Percentiles rank a stretch among this genome's conserved stretches.
These are phyloP conservation scores for Calonectria pseudoreteaudii DNA, from an alignment of 2,329 filamentous ascomycete species.

Conservation along the genomic window DNA sequence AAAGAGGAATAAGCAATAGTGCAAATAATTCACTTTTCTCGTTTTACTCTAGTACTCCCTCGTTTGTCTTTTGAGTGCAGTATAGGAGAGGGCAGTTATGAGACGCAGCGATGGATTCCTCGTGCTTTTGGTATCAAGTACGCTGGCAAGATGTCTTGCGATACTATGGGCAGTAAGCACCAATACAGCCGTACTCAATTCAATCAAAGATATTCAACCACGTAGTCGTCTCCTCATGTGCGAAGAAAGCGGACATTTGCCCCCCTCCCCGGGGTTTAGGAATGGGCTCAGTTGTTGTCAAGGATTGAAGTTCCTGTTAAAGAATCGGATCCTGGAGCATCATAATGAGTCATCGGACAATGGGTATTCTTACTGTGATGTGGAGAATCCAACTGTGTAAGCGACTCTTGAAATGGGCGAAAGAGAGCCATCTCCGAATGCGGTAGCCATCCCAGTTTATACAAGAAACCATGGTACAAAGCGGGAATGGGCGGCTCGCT, in stretches of 20 bases:
- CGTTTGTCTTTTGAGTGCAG: neutral
- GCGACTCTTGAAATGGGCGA: neutral
- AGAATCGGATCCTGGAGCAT: neutral
- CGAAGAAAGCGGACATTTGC: neutral
- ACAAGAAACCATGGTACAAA: neutral
- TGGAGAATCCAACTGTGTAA: neutral
- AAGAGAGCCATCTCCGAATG: neutral
- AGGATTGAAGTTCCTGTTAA: neutral
- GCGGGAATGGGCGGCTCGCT: neutral
- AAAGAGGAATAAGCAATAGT: too few relatives aligned
- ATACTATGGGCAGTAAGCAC: neutral
- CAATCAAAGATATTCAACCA: neutral
- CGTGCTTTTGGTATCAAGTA: neutral
- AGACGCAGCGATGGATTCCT: neutral
- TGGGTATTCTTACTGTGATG: too few relatives aligned
- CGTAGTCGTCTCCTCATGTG: neutral
- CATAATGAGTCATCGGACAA: neutral
- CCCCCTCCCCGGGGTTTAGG: neutral
- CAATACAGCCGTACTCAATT: neutral
- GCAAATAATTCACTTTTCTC: neutral
- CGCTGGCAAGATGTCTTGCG: neutral
- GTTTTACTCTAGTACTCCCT: neutral
- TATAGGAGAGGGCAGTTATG: neutral
- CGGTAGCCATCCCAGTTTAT: neutral
- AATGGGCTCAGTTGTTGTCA: neutral